Conservation (phyloP, 106 monocot species). For the Xerophyta viscosa region DNA sequence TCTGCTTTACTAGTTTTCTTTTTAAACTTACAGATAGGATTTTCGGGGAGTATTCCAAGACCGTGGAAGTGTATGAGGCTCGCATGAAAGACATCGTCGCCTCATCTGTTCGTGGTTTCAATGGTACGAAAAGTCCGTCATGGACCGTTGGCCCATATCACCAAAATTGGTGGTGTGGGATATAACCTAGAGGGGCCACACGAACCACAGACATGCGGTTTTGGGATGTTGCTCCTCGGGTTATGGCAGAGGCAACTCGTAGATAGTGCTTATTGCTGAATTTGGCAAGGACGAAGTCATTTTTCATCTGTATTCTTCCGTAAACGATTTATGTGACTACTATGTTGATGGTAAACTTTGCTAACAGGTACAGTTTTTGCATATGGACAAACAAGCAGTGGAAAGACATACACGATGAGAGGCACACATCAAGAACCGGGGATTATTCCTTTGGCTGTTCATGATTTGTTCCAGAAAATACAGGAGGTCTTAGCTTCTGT, state of each 20-base stretch:
- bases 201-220: too few species aligned
- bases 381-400: slow-evolving; percentile 92
- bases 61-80: slow-evolving; percentile 48
- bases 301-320: background rate
- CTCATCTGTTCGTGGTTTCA: slow-evolving; percentile 78
- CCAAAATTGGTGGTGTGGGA: background rate
- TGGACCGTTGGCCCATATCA: background rate
- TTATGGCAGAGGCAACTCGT: too few species aligned
- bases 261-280: too few species aligned
- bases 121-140: slow-evolving; percentile 53
- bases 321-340: background rate
- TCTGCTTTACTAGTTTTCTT: slow-evolving; percentile 2
- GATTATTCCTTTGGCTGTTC: slow-evolving; percentile 79
- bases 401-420: slow-evolving; percentile 87
- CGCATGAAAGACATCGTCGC: slow-evolving; percentile 77
- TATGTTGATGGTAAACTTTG: background rate
- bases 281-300: background rate
- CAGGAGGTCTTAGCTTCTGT: slow-evolving; percentile 39
- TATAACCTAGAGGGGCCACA: too few species aligned
- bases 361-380: slow-evolving; percentile 82
- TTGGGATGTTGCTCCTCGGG: too few species aligned
- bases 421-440: slow-evolving; percentile 63
- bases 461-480: slow-evolving; percentile 67
- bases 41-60: slow-evolving; percentile 73
- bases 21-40: slow-evolving; percentile 46